Evolutionary conservation across 169 alveolate species (phyloP).

Genomic region (Condylostoma magnum): DNA sequence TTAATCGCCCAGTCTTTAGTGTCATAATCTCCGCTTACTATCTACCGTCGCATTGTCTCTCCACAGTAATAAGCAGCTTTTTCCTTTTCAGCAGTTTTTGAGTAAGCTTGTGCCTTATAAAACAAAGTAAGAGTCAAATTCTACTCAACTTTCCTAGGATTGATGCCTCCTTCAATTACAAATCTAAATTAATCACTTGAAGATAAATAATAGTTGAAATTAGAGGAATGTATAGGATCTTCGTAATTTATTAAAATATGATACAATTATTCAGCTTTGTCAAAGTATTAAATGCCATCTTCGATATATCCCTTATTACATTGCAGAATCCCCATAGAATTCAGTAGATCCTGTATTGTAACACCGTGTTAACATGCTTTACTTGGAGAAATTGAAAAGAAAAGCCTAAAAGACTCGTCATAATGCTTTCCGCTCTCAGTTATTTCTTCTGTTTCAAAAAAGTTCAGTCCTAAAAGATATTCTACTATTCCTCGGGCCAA

Average conservation of each 20-base stretch:
- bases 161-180: conserved; percentile 76
- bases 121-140: conserved; percentile 78
- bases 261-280: conserved; percentile 69
- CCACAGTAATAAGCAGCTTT: conserved; percentile 83
- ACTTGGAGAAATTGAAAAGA: conserved; percentile 51
- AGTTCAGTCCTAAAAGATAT: conserved; percentile 49
- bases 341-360: conserved; percentile 70
- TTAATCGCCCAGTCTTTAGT: conserved; percentile 79
- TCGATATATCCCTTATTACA: conserved; percentile 72
- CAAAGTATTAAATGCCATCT: conserved; percentile 66
- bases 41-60: conserved; percentile 75
- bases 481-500: conserved; percentile 45
- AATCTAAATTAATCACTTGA: conserved; percentile 27
- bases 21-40: conserved; percentile 71
- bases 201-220: not conserved
- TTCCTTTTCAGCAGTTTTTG: conserved; percentile 74
- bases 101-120: conserved; percentile 82
- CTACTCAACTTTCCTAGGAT: conserved; percentile 57
- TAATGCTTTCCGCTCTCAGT: conserved; percentile 51
- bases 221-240: not conserved
- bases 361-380: conserved; percentile 52
- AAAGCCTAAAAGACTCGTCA: conserved; percentile 45
- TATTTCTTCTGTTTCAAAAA: conserved; percentile 63
- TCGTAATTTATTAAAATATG: conserved; percentile 8
- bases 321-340: conserved; percentile 71